Percentiles rank a stretch among this genome's conserved stretches.
Evolutionary conservation across 192 early-diverging fungal species (phyloP).

Genomic region (Spinellus fusiger): DNA sequence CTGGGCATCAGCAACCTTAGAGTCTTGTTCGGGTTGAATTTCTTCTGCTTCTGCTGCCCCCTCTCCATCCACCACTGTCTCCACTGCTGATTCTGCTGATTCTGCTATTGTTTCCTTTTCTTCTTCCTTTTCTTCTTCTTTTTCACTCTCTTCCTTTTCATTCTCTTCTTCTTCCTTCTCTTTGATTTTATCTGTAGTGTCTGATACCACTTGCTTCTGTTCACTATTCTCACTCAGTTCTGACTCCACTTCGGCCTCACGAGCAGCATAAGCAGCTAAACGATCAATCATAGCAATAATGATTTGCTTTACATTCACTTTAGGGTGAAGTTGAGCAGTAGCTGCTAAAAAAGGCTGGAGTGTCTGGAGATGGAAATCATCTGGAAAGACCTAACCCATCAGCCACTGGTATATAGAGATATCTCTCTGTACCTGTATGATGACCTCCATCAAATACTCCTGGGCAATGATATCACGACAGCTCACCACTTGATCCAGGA

Average conservation of each 20-base stretch:
- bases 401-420: no score
- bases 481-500: slow-evolving; percentile 94
- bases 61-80: slow-evolving; percentile 10
- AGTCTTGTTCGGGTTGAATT: slow-evolving; percentile 22
- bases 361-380: slow-evolving; percentile 93
- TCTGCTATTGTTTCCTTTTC: slow-evolving; percentile 11
- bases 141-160: slow-evolving; percentile 11
- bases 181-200: slow-evolving; percentile 2
- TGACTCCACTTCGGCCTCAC: slow-evolving; percentile 26
- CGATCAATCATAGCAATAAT: slow-evolving; percentile 94
- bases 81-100: not conserved
- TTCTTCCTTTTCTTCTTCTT: slow-evolving; percentile 38
- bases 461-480: slow-evolving; percentile 98
- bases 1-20: slow-evolving; percentile 23
- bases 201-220: not conserved
- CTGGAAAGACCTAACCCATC: slow-evolving; percentile 95
- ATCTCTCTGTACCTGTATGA: slow-evolving; percentile 86
- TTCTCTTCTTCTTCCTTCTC: slow-evolving; percentile 19
- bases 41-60: slow-evolving; percentile 18
- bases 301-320: slow-evolving; percentile 95
- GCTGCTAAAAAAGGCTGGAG: slow-evolving; percentile 88
- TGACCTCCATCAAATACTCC: slow-evolving; percentile 99
- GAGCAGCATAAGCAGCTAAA: slow-evolving; percentile 76
- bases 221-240: slow-evolving; percentile 24
- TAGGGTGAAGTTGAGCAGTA: slow-evolving; percentile 82